A percentile compares a stretch with the other conserved stretches of the same genome.
Conservation (phyloP, 2,329 filamentous ascomycete species). For the Diaporthe aspalathi region DNA sequence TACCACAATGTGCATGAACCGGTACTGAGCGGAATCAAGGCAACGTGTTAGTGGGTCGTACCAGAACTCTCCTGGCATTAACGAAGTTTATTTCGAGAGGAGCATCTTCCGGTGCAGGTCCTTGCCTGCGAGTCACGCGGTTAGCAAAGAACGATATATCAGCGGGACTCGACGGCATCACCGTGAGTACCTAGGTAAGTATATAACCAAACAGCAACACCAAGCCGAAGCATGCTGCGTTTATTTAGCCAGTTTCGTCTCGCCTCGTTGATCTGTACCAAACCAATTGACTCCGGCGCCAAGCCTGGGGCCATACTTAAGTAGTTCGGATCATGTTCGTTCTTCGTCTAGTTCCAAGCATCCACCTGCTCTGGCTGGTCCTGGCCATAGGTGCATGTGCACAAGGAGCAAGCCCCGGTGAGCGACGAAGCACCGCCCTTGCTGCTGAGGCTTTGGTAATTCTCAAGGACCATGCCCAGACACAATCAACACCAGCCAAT, state of each 20-base stretch:
- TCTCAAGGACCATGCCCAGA: slow-evolving; percentile 13
- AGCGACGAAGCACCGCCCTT: slow-evolving; percentile 9
- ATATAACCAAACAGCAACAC: slow-evolving; percentile 3
- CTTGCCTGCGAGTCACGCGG: background rate
- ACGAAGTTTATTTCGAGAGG: background rate
- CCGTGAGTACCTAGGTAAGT: background rate
- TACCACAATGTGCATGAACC: background rate
- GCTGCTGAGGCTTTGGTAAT: slow-evolving; percentile 3
- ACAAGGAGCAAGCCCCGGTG: slow-evolving; percentile 3
- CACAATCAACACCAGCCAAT: slow-evolving; percentile 25
- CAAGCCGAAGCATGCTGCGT: background rate
- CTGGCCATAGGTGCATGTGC: slow-evolving; percentile 18
- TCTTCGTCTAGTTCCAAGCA: slow-evolving; percentile 4
- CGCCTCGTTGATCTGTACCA: slow-evolving; percentile 4
- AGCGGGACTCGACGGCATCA: background rate
- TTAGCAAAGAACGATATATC: background rate
- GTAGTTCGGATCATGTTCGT: slow-evolving; percentile 17
- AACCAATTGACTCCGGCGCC: background rate
- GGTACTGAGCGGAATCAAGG: background rate
- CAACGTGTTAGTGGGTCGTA: background rate
- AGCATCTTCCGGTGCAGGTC: background rate
- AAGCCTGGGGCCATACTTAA: background rate
- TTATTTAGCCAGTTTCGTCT: slow-evolving; percentile 5
- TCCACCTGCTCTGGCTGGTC: slow-evolving; percentile 14
- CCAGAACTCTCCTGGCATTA: slow-evolving; percentile 10